phyloP scores from a whole-genome alignment of 1,284 basidiomycete species.

The Heterobasidion occidentale region DNA sequence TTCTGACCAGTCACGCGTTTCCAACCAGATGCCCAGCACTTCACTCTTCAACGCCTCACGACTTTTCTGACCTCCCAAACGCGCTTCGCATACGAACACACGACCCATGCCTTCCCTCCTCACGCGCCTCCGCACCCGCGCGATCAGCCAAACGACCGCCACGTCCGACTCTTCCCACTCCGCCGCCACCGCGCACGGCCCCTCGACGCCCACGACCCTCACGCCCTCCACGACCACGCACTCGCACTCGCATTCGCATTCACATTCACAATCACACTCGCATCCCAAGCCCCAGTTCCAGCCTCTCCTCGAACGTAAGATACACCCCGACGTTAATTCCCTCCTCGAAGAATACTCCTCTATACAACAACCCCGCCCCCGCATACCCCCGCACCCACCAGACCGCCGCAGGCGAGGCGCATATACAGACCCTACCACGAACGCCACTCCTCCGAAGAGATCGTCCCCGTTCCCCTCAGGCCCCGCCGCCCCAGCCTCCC shows the following conservation, averaged over 20 bases:
- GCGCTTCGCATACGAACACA: not conserved
- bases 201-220: constrained; percentile 6
- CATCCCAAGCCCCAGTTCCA: not conserved
- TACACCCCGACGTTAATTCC: constrained; percentile 11
- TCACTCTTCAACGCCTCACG: too few species aligned
- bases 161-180: constrained; percentile 14
- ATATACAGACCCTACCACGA: not conserved
- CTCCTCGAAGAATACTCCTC: constrained; percentile 8
- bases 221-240: constrained; percentile 1
- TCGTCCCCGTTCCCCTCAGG: not conserved
- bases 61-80: too few species aligned
- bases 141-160: constrained; percentile 20
- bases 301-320: constrained; percentile 5
- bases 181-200: not conserved
- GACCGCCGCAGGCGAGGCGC: constrained; percentile 1
- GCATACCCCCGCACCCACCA: not conserved
- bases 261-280: not conserved
- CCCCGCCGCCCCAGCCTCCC: not conserved
- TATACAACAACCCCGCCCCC: not conserved
- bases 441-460: not conserved
- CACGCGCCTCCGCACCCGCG: constrained; percentile 26
- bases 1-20: too few species aligned
- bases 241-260: not conserved
- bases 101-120: constrained; percentile 28
- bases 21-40: too few species aligned